These are phyloP conservation scores for Penicillium bovifimosum DNA, from an alignment of 495 filamentous ascomycete species.

Conservation along the genomic window DNA sequence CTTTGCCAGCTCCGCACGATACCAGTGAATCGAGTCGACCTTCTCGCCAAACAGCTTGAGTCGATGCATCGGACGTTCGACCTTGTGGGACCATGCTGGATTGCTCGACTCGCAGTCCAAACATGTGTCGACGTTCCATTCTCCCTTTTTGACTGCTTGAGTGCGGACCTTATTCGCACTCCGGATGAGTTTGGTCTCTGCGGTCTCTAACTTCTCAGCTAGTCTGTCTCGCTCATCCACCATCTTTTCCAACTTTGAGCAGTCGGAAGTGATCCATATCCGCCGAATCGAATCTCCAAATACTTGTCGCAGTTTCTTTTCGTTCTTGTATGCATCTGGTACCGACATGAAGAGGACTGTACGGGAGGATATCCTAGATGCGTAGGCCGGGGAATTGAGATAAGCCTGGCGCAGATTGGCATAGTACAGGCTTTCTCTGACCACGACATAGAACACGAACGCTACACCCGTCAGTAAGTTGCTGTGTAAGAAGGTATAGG, in stretches of 20 bases:
- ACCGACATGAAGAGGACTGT: constrained; percentile 68
- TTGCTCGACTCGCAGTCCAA: constrained; percentile 42
- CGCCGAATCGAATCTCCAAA: constrained; percentile 56
- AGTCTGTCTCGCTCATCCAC: constrained; percentile 55
- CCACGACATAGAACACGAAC: constrained; percentile 61
- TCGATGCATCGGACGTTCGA: constrained; percentile 50
- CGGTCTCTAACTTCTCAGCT: constrained; percentile 56
- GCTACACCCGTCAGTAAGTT: constrained; percentile 29
- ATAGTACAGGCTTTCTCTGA: constrained; percentile 63
- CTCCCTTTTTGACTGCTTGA: constrained; percentile 35
- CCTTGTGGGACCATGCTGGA: constrained; percentile 41
- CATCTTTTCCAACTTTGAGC: constrained; percentile 49
- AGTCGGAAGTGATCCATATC: constrained; percentile 58
- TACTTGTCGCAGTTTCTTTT: constrained; percentile 50
- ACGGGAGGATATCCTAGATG: constrained; percentile 58
- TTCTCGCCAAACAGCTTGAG: constrained; percentile 53
- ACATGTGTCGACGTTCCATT: constrained; percentile 19
- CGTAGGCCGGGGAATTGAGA: constrained; percentile 61
- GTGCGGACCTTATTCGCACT: constrained; percentile 51
- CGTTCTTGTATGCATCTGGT: constrained; percentile 53
- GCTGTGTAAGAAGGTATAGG: neutral
- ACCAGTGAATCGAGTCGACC: constrained; percentile 87
- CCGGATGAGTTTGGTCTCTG: constrained; percentile 60
- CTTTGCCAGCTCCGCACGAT: constrained; percentile 61
- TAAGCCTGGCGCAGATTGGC: constrained; percentile 67